phyloP scores from a whole-genome alignment of 345 rosid species.

The Eucalyptus erythrocorys region DNA sequence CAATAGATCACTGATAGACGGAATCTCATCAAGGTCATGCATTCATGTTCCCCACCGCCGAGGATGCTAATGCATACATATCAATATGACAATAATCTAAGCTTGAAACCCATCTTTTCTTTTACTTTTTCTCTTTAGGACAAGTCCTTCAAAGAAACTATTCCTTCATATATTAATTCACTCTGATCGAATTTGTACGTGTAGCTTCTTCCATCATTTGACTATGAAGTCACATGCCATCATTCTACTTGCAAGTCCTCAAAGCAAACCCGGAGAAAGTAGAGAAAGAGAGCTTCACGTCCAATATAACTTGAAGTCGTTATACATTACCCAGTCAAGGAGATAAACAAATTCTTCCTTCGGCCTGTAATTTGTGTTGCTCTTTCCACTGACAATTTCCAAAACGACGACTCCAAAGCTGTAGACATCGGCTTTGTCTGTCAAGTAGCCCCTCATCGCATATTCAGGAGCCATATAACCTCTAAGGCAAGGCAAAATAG shows the following conservation, averaged over 20 bases:
- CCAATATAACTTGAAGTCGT: background rate
- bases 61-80: background rate
- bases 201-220: background rate
- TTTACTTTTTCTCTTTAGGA: background rate
- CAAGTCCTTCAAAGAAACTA: background rate
- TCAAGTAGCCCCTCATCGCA: constrained; percentile 97
- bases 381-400: constrained; percentile 88
- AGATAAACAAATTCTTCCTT: constrained; percentile 92
- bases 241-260: background rate
- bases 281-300: background rate
- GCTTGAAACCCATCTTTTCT: background rate
- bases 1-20: background rate
- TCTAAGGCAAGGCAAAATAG: constrained; percentile 11
- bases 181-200: background rate
- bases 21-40: background rate
- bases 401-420: constrained; percentile 78
- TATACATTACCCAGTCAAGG: constrained; percentile 62
- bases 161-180: background rate
- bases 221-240: background rate
- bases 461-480: constrained; percentile 99
- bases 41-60: background rate
- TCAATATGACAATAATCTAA: background rate
- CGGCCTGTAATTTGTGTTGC: constrained; percentile 93
- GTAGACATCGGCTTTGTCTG: constrained; percentile 90
- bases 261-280: background rate